phyloP scores from a whole-genome alignment of 306 rosid species.

The Acacia crassicarpa region DNA sequence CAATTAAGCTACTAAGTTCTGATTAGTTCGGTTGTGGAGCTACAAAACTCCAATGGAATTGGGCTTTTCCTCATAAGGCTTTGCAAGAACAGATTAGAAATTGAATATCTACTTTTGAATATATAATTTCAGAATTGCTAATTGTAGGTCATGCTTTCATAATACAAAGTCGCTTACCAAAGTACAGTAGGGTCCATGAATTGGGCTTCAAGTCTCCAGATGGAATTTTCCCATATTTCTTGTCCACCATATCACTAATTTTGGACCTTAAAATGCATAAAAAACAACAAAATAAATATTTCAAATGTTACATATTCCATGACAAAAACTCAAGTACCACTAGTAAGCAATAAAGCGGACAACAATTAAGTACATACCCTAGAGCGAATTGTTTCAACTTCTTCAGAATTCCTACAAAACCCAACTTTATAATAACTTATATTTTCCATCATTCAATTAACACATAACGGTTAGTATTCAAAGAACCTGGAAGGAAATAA shows the following conservation, averaged over 20 bases:
- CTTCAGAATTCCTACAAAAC: too few species aligned
- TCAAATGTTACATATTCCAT: slow-evolving; percentile 10
- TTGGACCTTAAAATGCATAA: slow-evolving; percentile 58
- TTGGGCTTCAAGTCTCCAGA: slow-evolving; percentile 84
- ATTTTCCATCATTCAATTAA: too few species aligned
- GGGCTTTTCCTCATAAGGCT: neutral
- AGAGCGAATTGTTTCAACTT: slow-evolving; percentile 38
- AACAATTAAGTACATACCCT: slow-evolving; percentile 46
- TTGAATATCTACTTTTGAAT: neutral
- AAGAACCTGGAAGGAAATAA: too few species aligned
- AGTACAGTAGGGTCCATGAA: slow-evolving; percentile 93
- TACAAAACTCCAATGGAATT: neutral
- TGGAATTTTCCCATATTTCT: slow-evolving; percentile 77
- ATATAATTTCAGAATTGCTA: neutral
- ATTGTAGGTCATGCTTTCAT: slow-evolving; percentile 1
- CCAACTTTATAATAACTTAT: too few species aligned
- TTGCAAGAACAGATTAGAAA: neutral
- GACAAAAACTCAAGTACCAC: neutral
- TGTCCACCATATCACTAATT: slow-evolving; percentile 86
- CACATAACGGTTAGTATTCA: too few species aligned
- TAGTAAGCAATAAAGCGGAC: slow-evolving; percentile 21
- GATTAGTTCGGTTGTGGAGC: slow-evolving; percentile 8
- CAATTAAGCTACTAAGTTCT: neutral
- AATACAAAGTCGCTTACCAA: slow-evolving; percentile 49
- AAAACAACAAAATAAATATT: slow-evolving; percentile 11